A percentile compares a stretch with the other conserved stretches of the same genome.
These are phyloP conservation scores for Pythium aristosporum DNA, from an alignment of 352 stramenopile genomes.

Conservation along the genomic window DNA sequence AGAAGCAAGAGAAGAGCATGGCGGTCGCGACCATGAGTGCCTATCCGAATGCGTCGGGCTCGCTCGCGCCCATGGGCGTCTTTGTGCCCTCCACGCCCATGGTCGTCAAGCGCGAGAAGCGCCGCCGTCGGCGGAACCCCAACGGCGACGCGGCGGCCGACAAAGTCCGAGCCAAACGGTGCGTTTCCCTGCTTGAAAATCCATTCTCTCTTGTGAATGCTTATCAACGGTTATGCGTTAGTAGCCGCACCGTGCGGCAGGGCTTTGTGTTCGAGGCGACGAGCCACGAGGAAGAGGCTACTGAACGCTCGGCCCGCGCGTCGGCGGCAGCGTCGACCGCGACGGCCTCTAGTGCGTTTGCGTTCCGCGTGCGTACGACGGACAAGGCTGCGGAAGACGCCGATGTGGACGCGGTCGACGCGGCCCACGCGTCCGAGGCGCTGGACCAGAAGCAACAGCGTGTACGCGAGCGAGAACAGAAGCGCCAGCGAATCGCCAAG, in stretches of 20 bases:
- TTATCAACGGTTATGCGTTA: background rate
- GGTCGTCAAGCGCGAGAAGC: constrained; percentile 61
- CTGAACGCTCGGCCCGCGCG: constrained; percentile 19
- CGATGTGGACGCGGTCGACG: constrained; percentile 22
- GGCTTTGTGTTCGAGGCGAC: constrained; percentile 56
- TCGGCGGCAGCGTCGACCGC: constrained; percentile 2
- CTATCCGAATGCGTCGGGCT: background rate
- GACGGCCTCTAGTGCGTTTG: constrained; percentile 33
- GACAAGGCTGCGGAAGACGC: constrained; percentile 24
- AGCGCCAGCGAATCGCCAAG: constrained; percentile 39
- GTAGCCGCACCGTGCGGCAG: constrained; percentile 25
- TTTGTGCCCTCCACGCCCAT: constrained; percentile 43
- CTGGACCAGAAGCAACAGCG: constrained; percentile 53
- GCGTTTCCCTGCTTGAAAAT: constrained; percentile 1
- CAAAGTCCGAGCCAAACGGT: constrained; percentile 29
- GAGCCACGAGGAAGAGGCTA: constrained; percentile 25
- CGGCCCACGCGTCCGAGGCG: constrained; percentile 41
- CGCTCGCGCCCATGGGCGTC: constrained; percentile 14
- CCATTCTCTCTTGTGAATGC: background rate
- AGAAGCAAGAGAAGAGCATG: no score
- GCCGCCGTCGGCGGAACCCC: constrained; percentile 39
- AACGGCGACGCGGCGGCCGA: constrained; percentile 1
- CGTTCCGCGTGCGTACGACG: constrained; percentile 54
- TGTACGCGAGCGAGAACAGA: constrained; percentile 40
- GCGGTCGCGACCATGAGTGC: constrained; percentile 17